A percentile compares a stretch with the other conserved stretches of the same genome.
phyloP scores from a whole-genome alignment of 1,284 basidiomycete species.

The Baeospora myosura region DNA sequence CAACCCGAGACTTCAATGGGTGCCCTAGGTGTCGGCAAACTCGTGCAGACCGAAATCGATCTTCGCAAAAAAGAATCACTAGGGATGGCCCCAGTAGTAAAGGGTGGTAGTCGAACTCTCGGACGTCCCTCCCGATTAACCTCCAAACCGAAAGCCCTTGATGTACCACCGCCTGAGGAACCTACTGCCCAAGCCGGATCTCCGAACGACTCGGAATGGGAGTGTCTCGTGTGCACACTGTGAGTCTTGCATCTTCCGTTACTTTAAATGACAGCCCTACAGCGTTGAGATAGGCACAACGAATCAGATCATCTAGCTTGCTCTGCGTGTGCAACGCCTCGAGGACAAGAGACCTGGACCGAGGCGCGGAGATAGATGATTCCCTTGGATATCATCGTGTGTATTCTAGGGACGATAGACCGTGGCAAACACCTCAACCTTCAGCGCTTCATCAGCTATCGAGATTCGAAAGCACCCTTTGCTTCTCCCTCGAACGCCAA shows the following conservation, averaged over 20 bases:
- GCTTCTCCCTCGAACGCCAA: no score
- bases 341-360: conserved; percentile 20
- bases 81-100: conserved; percentile 29
- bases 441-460: no score
- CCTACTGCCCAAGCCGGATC: not conserved
- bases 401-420: no score
- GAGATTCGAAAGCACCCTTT: no score
- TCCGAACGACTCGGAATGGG: conserved; percentile 25
- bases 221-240: conserved; percentile 50
- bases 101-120: conserved; percentile 23
- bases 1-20: no score
- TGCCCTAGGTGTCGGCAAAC: conserved; percentile 25
- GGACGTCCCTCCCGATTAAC: conserved; percentile 15
- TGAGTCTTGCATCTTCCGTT: conserved; percentile 27
- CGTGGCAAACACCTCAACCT: no score
- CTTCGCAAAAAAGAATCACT: conserved; percentile 40
- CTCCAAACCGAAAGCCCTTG: conserved; percentile 5
- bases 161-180: no score
- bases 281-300: conserved; percentile 34
- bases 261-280: conserved; percentile 6
- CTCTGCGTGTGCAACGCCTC: conserved; percentile 37
- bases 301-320: conserved; percentile 41
- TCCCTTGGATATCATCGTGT: no score
- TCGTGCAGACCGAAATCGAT: conserved; percentile 41
- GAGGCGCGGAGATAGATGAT: not conserved